Conservation (phyloP, 352 stramenopile genomes). For the Pythium monospermum region DNA sequence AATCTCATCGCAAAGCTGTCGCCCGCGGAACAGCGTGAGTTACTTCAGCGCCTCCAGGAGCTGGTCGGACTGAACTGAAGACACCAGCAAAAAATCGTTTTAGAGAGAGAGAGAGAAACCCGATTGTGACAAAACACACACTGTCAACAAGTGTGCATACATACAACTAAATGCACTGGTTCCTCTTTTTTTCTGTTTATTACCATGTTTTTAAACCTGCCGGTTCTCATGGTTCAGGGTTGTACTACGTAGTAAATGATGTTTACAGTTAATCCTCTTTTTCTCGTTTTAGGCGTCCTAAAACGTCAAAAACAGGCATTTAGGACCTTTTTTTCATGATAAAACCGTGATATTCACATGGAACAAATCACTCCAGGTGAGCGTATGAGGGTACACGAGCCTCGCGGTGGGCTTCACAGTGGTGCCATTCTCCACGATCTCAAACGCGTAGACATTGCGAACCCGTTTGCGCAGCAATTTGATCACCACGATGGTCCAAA, state of each 20-base stretch:
- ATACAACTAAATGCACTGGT: not conserved
- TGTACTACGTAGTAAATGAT: too few species aligned
- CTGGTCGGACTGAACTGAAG: slow-evolving; percentile 31
- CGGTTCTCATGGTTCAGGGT: not conserved
- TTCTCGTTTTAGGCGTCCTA: too few species aligned
- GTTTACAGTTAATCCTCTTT: too few species aligned
- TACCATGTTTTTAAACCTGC: not conserved
- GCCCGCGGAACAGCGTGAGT: slow-evolving; percentile 61
- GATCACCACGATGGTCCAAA: slow-evolving; percentile 26
- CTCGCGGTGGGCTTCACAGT: slow-evolving; percentile 19
- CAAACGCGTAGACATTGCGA: slow-evolving; percentile 28
- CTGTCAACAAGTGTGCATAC: not conserved
- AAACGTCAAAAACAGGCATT: too few species aligned
- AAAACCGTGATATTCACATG: not conserved
- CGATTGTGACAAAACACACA: not conserved
- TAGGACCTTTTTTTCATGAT: too few species aligned
- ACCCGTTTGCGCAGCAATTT: slow-evolving; percentile 15
- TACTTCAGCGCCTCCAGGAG: slow-evolving; percentile 63
- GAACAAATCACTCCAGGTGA: not conserved
- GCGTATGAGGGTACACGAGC: slow-evolving; percentile 27
- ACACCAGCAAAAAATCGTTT: not conserved
- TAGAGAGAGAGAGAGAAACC: not conserved
- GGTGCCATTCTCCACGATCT: slow-evolving; percentile 22
- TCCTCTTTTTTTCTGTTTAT: not conserved
- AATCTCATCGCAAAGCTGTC: slow-evolving; percentile 66